Evolutionary conservation across 169 alveolate species (phyloP), one percentile per base, ranked within the genome.

Genomic region (Plasmodium adleri): DNA sequence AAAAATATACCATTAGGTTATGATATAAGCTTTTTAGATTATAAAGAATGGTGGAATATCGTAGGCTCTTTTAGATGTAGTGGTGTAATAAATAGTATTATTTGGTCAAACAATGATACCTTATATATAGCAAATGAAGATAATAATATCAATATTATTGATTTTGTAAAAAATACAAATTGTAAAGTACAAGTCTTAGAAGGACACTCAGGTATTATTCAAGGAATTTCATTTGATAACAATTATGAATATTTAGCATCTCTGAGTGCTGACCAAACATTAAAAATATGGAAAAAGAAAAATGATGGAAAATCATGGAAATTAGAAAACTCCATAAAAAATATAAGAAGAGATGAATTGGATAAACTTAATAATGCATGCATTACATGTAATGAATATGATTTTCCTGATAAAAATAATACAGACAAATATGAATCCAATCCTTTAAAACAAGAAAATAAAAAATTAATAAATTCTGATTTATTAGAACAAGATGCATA

Each of bases 211-310:
- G 94, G 94, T 52, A 89, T 95, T 72, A 95, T 96, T 10, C 97
- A 95, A 62, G 97, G 97, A 7, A 93, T 95, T 49, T 88, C 96
- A 45, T 74, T 94, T 60, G 97, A 95, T 47, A 94, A 95, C 8
- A 87, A 93, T 49, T 92, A 92, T 70, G 93, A 93, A 47, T 88
- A 89, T 72, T 66, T 96, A 64, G 98, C 97, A 17, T 96, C 98
- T n/a, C 97, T 95, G 72, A 94, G 97, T 56, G 95, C 96, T 59
- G 98, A 96, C 58, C 97, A 95, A 74, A 94, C 94, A 1, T 88
- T 94, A 26, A 67, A 95, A 66, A 88, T 94, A 45, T 94, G 96
- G 96, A 94, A 94, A 66, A 74, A 95, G 52, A 75, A 94, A 64
- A 68, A 67, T 22, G 95, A 94, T 58, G 92, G 92, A 5, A 94